Conservation (phyloP, 306 rosid genomes). For the Trifolium pratense region DNA sequence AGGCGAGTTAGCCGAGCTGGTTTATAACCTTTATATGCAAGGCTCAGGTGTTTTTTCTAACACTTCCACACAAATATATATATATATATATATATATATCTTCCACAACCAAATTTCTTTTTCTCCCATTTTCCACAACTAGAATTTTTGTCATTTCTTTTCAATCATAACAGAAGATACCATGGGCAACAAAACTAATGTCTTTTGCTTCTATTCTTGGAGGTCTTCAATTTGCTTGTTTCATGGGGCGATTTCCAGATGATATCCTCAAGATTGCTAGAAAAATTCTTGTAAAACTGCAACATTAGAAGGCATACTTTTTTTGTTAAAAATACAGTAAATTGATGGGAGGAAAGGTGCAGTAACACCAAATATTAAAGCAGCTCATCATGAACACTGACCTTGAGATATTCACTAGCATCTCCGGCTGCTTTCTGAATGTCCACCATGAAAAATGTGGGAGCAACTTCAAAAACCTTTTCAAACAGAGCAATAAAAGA, state of each 20-base stretch:
- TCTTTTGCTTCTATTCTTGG: slow-evolving; percentile 63
- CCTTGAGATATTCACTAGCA: slow-evolving; percentile 79
- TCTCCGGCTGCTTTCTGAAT: slow-evolving; percentile 91
- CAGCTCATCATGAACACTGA: slow-evolving; percentile 41
- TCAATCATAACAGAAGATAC: slow-evolving; percentile 11
- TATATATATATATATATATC: background rate
- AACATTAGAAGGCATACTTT: background rate
- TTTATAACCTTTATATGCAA: slow-evolving; percentile 23
- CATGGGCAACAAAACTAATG: slow-evolving; percentile 45
- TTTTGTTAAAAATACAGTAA: slow-evolving; percentile 2
- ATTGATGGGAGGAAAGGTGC: background rate
- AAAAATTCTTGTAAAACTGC: slow-evolving; percentile 84
- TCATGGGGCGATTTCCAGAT: slow-evolving; percentile 82
- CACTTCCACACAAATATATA: background rate
- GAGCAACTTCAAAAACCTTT: slow-evolving; percentile 86
- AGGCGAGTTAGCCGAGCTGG: slow-evolving; percentile 26
- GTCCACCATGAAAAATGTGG: slow-evolving; percentile 85
- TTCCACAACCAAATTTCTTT: background rate
- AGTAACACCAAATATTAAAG: slow-evolving; percentile 26
- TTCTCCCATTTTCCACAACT: background rate
- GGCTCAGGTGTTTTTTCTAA: background rate
- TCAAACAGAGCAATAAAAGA: background rate
- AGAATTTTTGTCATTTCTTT: background rate
- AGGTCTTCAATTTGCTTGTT: slow-evolving; percentile 60
- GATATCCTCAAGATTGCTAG: slow-evolving; percentile 86